Conservation (phyloP, 139 green algal genomes). For the Coccomyxa sp. region DNA sequence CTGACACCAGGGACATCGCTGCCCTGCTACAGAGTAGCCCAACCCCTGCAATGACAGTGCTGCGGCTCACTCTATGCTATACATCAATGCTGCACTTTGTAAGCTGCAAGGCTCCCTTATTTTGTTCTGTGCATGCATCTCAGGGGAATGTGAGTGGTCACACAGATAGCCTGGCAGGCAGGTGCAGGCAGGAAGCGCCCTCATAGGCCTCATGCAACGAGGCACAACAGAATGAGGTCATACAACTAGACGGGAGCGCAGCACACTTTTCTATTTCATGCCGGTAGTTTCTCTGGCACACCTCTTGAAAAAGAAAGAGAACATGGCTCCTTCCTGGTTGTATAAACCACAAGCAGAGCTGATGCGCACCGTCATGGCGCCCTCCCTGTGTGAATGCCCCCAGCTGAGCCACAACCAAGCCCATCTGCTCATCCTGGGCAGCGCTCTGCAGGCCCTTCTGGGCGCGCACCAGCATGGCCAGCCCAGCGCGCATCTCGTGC, state of each 20-base stretch:
- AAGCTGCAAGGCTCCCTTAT: no score
- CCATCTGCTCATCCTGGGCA: not conserved
- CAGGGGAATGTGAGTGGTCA: no score
- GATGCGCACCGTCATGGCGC: not conserved
- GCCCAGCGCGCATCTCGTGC: constrained; percentile 54
- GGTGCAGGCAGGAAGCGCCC: no score
- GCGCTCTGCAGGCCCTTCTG: not conserved
- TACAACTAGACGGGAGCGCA: no score
- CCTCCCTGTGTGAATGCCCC: constrained; percentile 19
- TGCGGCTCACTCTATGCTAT: not conserved
- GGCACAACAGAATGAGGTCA: no score
- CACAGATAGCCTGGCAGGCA: no score
- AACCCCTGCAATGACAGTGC: not conserved
- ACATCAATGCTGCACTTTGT: not conserved
- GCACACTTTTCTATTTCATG: no score
- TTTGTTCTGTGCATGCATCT: no score
- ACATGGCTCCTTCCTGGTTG: no score
- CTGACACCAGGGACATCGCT: not conserved
- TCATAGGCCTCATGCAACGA: no score
- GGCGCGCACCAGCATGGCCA: constrained; percentile 42
- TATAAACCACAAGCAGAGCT: no score
- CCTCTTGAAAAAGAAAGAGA: not conserved
- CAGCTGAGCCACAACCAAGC: constrained; percentile 13
- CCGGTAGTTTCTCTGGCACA: no score
- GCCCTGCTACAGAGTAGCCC: not conserved